Percentiles rank a stretch among this genome's conserved stretches.
Conservation (phyloP, 2,329 filamentous ascomycete species). For the Phoma sp. region DNA sequence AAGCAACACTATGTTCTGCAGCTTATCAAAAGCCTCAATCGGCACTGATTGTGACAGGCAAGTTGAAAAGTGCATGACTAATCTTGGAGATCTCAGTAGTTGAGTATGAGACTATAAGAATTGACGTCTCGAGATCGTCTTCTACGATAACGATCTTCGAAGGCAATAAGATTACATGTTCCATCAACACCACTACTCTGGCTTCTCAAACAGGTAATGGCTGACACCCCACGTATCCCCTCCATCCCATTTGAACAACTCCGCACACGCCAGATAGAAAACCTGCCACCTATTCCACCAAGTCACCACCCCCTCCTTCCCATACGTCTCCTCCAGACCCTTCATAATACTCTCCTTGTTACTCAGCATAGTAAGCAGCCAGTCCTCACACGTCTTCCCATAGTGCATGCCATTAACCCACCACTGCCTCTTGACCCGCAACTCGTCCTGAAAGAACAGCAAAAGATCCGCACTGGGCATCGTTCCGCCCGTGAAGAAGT, state of each 20-base stretch:
- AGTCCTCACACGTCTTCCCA: constrained; percentile 73
- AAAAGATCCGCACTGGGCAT: constrained; percentile 73
- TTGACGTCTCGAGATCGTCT: too few relatives aligned
- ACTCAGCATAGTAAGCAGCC: constrained; percentile 65
- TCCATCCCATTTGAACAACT: constrained; percentile 69
- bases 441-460: constrained; percentile 69
- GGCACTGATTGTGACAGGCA: too few relatives aligned
- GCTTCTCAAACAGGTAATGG: constrained; percentile 72
- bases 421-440: constrained; percentile 69
- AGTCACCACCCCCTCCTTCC: constrained; percentile 62
- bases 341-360: constrained; percentile 69
- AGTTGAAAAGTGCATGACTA: background rate
- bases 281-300: constrained; percentile 77
- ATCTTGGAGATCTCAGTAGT: background rate
- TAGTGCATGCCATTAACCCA: constrained; percentile 74
- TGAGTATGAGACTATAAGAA: background rate
- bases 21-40: background rate
- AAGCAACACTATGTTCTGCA: background rate
- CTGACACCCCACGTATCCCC: constrained; percentile 73
- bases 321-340: constrained; percentile 69
- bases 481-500: constrained; percentile 76
- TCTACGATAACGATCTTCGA: too few relatives aligned
- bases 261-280: constrained; percentile 74
- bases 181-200: constrained; percentile 21
- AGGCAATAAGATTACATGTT: background rate